Base-by-base conservation (phyloP, 495 filamentous ascomycete species). In the Staphylotrichum longicolle region DNA sequence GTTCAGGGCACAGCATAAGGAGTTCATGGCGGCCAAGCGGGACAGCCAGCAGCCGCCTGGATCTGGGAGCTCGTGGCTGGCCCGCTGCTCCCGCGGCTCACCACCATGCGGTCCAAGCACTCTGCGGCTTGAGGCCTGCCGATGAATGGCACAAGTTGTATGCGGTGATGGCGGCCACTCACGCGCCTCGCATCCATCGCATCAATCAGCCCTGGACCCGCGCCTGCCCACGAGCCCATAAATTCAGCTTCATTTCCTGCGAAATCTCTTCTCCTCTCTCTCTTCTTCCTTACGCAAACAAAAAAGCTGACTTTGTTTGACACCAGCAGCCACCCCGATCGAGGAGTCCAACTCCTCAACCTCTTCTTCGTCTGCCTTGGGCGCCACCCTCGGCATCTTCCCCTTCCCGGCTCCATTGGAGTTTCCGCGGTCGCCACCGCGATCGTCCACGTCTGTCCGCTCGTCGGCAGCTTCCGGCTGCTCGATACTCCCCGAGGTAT, bases 121-220 rank as follows among this genome's bases (percentile, higher is more conserved):
- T 5, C 6, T 39, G 37, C 37, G 37, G 37, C 37, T 39, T 39
- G 37, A 39, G 20, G 20, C 20, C 20, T 1, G 20, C 20, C 20
- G 20, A 27, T 27, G 20, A 1, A 27, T 27, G 20, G 20, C 20
- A 27, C 20, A 27, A 27, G 20, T 27, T 45, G 42, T 45, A 12
- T 45, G 20, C 20, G 20, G 20, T 15, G 11, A 10, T 15, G 10
- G 5, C 48, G 54, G 54, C 61, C 54, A 57, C 20, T 63, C 34
- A 50, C 27, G 37, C 53, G 60, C 20, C 42, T 10, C 60, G 60
- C 8, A 37, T 35, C 35, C 20, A 27, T 27, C 20, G 20, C 20
- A 27, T 27, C 20, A 4, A 42, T 55, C 60, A 37, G 51, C 50
- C 32, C 10, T 30, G 48, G 61, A 63, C 54, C 54, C 61, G 39